phyloP scores from a whole-genome alignment of 2,329 filamentous ascomycete species.

The Apiospora marii region DNA sequence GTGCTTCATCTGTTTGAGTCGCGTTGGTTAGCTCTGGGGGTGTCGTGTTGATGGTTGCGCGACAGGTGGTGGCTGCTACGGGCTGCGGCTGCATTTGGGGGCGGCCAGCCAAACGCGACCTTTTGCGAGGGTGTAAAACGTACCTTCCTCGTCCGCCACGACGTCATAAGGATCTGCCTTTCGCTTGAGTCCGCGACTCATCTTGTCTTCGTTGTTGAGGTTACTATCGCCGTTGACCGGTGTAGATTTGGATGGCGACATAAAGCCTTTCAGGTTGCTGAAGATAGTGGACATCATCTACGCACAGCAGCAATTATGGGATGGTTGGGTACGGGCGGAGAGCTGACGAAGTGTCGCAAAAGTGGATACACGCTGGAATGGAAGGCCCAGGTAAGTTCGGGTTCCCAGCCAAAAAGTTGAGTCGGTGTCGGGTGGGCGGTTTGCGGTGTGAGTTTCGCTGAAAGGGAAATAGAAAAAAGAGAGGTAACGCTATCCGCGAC shows the following conservation, averaged over 20 bases:
- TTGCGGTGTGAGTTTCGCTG: constrained; percentile 3
- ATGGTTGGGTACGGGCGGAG: constrained; percentile 21
- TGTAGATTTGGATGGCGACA: constrained; percentile 17
- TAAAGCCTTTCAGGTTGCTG: constrained; percentile 19
- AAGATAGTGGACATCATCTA: constrained; percentile 20
- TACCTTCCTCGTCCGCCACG: constrained; percentile 15
- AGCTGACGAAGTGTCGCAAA: constrained; percentile 18
- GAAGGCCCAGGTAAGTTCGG: constrained; percentile 10
- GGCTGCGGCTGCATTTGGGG: neutral
- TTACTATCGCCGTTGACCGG: constrained; percentile 20
- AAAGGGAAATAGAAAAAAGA: neutral
- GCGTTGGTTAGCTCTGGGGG: constrained; percentile 23
- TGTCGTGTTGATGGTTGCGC: constrained; percentile 23
- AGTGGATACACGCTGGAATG: constrained; percentile 17
- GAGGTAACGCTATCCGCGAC: neutral
- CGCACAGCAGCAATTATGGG: constrained; percentile 10
- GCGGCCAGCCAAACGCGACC: constrained; percentile 3
- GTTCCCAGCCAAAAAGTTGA: neutral
- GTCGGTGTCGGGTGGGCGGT: neutral
- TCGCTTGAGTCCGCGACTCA: constrained; percentile 18
- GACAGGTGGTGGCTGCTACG: neutral
- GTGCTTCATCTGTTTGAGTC: constrained; percentile 32
- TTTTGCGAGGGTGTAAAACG: neutral
- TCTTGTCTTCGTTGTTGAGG: constrained; percentile 12
- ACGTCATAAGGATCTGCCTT: constrained; percentile 24